These are phyloP conservation scores for Hippophae tibetana DNA, from an alignment of 306 rosid genomes.

Conservation along the genomic window DNA sequence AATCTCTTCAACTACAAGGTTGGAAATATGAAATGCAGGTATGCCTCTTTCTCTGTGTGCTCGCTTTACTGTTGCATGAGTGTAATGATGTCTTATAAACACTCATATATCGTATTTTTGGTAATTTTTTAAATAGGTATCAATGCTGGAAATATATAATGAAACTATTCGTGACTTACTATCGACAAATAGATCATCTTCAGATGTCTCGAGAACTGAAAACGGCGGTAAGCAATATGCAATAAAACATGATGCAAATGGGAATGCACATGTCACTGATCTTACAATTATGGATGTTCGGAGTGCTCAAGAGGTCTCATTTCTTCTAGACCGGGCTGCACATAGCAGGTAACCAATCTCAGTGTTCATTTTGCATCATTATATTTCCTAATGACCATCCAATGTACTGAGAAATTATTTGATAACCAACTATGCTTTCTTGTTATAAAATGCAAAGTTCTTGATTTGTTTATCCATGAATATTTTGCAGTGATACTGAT, in stretches of 20 bases:
- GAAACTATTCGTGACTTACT: conserved; percentile 86
- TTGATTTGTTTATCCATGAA: no score
- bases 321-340: conserved; percentile 75
- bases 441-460: no score
- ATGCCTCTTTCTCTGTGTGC: conserved; percentile 4
- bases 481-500: no score
- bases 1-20: conserved; percentile 72
- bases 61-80: not conserved
- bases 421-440: no score
- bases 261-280: conserved; percentile 77
- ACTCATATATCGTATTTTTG: conserved; percentile 5
- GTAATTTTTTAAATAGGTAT: conserved; percentile 40
- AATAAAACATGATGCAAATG: conserved; percentile 80
- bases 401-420: not conserved
- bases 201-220: conserved; percentile 39
- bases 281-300: conserved; percentile 85
- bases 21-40: conserved; percentile 99
- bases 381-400: no score
- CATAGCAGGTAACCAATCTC: conserved; percentile 58
- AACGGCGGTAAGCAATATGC: conserved; percentile 77
- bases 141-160: conserved; percentile 95
- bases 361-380: not conserved
- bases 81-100: not conserved
- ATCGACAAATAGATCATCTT: conserved; percentile 44
- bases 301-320: conserved; percentile 79